These are phyloP conservation scores for Brassica balearica DNA, from an alignment of 441 rosid species.

Conservation along the genomic window DNA sequence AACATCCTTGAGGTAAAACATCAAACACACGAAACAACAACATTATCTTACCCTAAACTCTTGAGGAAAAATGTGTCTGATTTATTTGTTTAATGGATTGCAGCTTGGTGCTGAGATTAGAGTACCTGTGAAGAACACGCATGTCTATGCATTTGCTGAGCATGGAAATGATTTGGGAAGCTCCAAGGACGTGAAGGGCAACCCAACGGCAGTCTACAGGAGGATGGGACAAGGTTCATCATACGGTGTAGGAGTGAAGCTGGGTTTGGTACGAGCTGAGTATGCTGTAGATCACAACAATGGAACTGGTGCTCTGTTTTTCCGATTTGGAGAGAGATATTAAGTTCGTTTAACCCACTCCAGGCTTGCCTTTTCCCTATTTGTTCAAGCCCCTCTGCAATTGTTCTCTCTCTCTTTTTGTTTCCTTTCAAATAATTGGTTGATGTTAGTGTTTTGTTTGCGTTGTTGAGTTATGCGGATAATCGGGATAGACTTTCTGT, in stretches of 20 bases:
- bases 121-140: slow-evolving; percentile 78
- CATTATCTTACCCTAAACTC: background rate
- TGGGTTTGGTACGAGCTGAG: slow-evolving; percentile 94
- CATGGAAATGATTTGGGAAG: slow-evolving; percentile 95
- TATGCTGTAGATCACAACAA: slow-evolving; percentile 94
- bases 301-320: slow-evolving; percentile 83
- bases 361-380: background rate
- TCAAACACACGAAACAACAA: background rate
- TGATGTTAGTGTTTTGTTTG: slow-evolving; percentile 31
- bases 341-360: slow-evolving; percentile 39
- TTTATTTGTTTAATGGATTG: background rate
- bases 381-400: background rate
- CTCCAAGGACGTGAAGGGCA: slow-evolving; percentile 95
- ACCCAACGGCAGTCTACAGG: slow-evolving; percentile 93
- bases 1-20: background rate
- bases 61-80: background rate
- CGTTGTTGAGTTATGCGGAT: slow-evolving; percentile 36
- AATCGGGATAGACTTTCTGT: slow-evolving; percentile 24
- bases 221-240: slow-evolving; percentile 96
- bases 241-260: slow-evolving; percentile 75
- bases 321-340: slow-evolving; percentile 93
- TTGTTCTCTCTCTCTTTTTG: background rate
- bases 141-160: slow-evolving; percentile 87
- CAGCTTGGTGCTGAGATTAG: slow-evolving; percentile 55
- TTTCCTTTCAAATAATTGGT: slow-evolving; percentile 26